Evolutionary conservation across 2,329 filamentous ascomycete species (phyloP).

Genomic region (Sporothrix luriei): DNA sequence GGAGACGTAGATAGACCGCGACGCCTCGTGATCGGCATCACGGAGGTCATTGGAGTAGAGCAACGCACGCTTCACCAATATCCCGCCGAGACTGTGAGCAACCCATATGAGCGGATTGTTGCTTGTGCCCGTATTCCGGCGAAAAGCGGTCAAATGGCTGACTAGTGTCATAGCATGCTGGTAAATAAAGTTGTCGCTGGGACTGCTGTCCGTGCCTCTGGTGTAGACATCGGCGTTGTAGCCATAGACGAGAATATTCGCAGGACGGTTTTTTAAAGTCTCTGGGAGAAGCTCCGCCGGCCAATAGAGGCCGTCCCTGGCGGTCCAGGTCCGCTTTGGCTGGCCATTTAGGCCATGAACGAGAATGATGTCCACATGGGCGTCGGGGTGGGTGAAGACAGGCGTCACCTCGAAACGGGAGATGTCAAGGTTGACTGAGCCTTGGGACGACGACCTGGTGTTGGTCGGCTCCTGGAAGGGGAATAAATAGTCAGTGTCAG

Average conservation of each 20-base stretch:
- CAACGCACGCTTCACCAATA: constrained; percentile 70
- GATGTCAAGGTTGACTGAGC: constrained; percentile 24
- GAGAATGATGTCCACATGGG: constrained; percentile 66
- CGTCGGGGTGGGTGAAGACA: constrained; percentile 61
- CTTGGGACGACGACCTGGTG: neutral
- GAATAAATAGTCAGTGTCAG: neutral
- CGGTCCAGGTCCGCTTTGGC: constrained; percentile 65
- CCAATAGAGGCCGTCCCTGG: constrained; percentile 65
- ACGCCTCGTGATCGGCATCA: constrained; percentile 62
- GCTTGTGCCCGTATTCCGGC: constrained; percentile 59
- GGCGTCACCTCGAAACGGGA: constrained; percentile 59
- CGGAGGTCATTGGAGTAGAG: constrained; percentile 66
- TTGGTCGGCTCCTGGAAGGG: neutral
- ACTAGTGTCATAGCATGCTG: constrained; percentile 72
- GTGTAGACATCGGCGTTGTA: constrained; percentile 70
- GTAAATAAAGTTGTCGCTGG: constrained; percentile 68
- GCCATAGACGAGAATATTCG: constrained; percentile 70
- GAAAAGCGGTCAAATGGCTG: constrained; percentile 63
- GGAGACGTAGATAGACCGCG: constrained; percentile 70
- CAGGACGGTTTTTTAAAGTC: constrained; percentile 58
- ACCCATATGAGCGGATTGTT: constrained; percentile 74
- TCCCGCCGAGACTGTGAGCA: constrained; percentile 72
- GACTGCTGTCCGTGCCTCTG: constrained; percentile 49
- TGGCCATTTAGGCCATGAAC: constrained; percentile 72
- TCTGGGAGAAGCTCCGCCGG: constrained; percentile 66